Conservation (phyloP, 306 rosid species). For the Vigna radiata region DNA sequence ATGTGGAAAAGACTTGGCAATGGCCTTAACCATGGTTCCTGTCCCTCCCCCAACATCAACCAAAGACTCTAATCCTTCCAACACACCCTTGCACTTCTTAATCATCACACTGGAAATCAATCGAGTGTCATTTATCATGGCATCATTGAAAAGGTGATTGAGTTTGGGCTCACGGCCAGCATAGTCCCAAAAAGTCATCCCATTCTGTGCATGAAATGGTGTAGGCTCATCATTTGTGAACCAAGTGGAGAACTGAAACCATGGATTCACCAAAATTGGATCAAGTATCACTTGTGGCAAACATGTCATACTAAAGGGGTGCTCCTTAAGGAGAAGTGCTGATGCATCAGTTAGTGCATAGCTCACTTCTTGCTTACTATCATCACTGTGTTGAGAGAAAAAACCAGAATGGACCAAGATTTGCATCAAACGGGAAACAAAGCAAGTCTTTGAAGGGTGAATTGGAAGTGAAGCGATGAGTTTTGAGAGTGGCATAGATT, state of each 20-base stretch:
- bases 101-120: conserved; percentile 49
- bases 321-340: conserved; percentile 50
- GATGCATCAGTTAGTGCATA: conserved; percentile 59
- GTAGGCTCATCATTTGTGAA: conserved; percentile 48
- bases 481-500: too few relatives aligned
- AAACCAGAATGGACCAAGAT: conserved; percentile 55
- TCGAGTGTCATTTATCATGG: conserved; percentile 60
- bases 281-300: conserved; percentile 38
- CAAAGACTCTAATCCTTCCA: conserved; percentile 50
- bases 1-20: conserved; percentile 51
- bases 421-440: conserved; percentile 57
- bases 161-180: conserved; percentile 26
- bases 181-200: conserved; percentile 53
- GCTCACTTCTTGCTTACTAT: conserved; percentile 30
- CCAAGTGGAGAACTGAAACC: conserved; percentile 52
- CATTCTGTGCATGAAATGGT: conserved; percentile 52
- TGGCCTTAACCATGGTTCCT: conserved; percentile 57
- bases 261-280: conserved; percentile 47
- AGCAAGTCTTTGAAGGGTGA: too few relatives aligned
- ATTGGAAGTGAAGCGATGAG: too few relatives aligned
- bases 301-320: conserved; percentile 39
- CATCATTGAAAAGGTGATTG: conserved; percentile 49
- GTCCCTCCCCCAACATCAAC: conserved; percentile 72
- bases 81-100: conserved; percentile 51
- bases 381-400: conserved; percentile 29